A percentile compares a stretch with the other conserved stretches of the same genome.
phyloP scores from a whole-genome alignment of 1,284 basidiomycete genomes.

The Coriolopsis trogii region DNA sequence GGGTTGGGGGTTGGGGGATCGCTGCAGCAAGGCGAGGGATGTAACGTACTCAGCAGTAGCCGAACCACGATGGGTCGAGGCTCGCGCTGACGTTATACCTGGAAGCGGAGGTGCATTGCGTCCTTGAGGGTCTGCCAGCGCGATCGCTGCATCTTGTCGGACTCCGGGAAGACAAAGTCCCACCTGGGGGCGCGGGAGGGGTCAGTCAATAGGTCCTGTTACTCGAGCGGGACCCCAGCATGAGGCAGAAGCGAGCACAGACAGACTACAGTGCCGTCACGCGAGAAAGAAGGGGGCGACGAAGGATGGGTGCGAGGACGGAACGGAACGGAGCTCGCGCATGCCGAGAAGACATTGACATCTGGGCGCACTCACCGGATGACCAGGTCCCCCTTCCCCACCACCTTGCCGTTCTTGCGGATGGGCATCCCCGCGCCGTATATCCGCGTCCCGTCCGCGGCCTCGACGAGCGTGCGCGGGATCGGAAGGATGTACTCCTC shows the following conservation, averaged over 20 bases:
- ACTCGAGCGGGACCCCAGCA: too few relatives aligned
- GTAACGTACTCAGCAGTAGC: not conserved
- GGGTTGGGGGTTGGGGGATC: too few relatives aligned
- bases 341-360: not conserved
- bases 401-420: constrained; percentile 55
- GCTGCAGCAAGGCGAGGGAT: not conserved
- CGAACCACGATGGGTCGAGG: not conserved
- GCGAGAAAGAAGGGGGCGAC: too few relatives aligned
- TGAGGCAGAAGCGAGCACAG: too few relatives aligned
- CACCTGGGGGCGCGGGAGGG: constrained; percentile 25
- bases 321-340: not conserved
- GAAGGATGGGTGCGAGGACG: not conserved
- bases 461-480: constrained; percentile 67
- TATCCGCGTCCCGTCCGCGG: constrained; percentile 64
- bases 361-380: constrained; percentile 58
- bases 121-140: constrained; percentile 35
- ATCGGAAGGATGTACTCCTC: constrained; percentile 62
- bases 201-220: constrained; percentile 13
- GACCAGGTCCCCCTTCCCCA: constrained; percentile 78
- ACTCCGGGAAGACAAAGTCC: constrained; percentile 36
- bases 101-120: constrained; percentile 32
- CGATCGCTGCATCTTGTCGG: constrained; percentile 28
- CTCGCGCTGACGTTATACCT: constrained; percentile 5
- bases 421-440: constrained; percentile 87
- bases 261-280: too few relatives aligned